These are phyloP conservation scores for Aspergillus sp. DNA, from an alignment of 2,329 filamentous ascomycete genomes.

Conservation along the genomic window DNA sequence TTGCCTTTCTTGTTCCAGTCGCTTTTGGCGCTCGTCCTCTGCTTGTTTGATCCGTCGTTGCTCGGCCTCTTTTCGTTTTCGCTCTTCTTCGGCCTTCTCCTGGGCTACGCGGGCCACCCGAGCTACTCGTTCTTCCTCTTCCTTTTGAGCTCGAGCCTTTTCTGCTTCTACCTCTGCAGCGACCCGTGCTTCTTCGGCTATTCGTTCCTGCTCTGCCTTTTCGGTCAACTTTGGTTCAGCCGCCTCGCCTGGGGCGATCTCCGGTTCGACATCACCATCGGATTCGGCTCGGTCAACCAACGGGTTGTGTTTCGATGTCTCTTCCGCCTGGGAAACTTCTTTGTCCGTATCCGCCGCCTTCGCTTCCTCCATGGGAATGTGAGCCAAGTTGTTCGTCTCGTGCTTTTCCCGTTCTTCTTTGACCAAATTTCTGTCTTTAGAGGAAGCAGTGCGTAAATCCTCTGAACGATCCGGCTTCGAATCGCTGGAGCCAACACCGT, in stretches of 20 bases:
- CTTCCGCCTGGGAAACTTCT: conserved; percentile 24
- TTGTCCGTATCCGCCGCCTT: conserved; percentile 27
- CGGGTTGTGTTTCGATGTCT: not conserved
- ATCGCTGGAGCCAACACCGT: conserved; percentile 19
- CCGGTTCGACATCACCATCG: not conserved
- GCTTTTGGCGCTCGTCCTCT: conserved; percentile 47
- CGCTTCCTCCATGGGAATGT: conserved; percentile 32
- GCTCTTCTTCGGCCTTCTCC: conserved; percentile 45
- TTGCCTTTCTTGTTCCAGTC: conserved; percentile 42
- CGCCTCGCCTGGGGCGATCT: not conserved
- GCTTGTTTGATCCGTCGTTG: conserved; percentile 45
- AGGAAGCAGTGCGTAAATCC: conserved; percentile 13
- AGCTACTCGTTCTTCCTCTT: conserved; percentile 35
- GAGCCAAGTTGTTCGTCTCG: conserved; percentile 25
- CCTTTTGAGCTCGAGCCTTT: conserved; percentile 31
- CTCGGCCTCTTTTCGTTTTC: conserved; percentile 43
- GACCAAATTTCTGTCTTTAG: conserved; percentile 24
- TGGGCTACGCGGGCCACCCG: conserved; percentile 35
- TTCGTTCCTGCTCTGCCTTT: conserved; percentile 32
- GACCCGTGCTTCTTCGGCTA: conserved; percentile 30
- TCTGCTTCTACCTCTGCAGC: conserved; percentile 32
- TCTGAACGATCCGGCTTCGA: conserved; percentile 16
- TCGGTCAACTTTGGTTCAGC: conserved; percentile 16
- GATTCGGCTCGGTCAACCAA: not conserved
- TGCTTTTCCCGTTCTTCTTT: conserved; percentile 34